phyloP scores from a whole-genome alignment of 352 stramenopile species.

The Phytopythium aichiense region DNA sequence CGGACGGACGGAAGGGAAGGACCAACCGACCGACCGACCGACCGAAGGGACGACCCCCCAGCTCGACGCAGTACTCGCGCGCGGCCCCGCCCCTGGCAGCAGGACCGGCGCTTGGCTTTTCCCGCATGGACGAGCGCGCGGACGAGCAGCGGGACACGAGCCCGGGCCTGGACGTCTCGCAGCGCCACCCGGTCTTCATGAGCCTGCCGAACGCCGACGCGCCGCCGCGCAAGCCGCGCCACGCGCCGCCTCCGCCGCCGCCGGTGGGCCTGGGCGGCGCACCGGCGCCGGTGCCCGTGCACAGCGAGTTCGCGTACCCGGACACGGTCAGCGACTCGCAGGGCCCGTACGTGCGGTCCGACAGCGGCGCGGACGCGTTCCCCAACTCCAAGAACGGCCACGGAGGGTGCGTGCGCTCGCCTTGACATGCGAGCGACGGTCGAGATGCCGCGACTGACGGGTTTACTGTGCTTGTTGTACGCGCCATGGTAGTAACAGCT shows the following conservation, averaged over 20 bases:
- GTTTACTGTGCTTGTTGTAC: conserved; percentile 5
- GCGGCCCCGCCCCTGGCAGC: neutral
- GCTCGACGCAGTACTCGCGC: neutral
- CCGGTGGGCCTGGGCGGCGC: neutral
- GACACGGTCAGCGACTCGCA: conserved; percentile 15
- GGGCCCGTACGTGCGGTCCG: conserved; percentile 16
- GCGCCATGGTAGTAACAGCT: conserved; percentile 24
- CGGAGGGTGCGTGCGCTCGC: conserved; percentile 18
- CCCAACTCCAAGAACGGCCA: conserved; percentile 23
- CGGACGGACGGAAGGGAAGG: neutral
- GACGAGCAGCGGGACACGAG: conserved; percentile 8
- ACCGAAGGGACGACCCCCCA: neutral
- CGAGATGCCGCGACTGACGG: neutral
- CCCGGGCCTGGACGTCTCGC: conserved; percentile 14
- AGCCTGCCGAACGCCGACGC: conserved; percentile 10
- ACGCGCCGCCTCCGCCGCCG: conserved; percentile 22
- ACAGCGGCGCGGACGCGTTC: conserved; percentile 18
- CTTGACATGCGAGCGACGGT: neutral
- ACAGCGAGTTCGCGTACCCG: conserved; percentile 10
- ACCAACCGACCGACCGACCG: neutral
- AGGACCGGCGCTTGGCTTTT: neutral
- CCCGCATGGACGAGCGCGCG: neutral
- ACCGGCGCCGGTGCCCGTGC: neutral
- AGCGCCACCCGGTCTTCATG: conserved; percentile 26
- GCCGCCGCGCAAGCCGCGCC: conserved; percentile 7